phyloP scores from a whole-genome alignment of 371 early-diverging fungal species.

The Actinomortierella wolfii region DNA sequence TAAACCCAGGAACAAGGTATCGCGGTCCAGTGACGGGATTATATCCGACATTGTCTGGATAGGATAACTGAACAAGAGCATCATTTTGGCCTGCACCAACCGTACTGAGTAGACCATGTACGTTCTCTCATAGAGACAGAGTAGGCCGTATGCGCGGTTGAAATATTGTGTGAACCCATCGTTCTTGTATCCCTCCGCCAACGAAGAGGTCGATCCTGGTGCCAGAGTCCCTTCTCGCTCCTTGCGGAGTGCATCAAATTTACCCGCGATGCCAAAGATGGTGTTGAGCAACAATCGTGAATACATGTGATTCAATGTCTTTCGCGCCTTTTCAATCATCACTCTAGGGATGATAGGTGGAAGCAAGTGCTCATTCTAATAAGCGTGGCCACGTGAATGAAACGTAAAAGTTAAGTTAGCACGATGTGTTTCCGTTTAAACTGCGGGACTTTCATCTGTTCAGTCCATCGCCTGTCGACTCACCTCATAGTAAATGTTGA shows the following conservation, averaged over 20 bases:
- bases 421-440: too few relatives aligned
- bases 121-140: too few relatives aligned
- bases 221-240: conserved; percentile 18
- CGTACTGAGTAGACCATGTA: conserved; percentile 14
- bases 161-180: conserved; percentile 32
- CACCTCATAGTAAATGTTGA: too few relatives aligned
- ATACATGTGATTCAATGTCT: conserved; percentile 22
- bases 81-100: conserved; percentile 22
- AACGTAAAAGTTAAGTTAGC: too few relatives aligned
- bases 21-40: conserved; percentile 21
- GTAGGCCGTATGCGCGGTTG: conserved; percentile 30
- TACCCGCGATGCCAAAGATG: conserved; percentile 21
- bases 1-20: conserved; percentile 24
- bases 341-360: conserved; percentile 31
- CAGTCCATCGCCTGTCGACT: too few relatives aligned
- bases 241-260: conserved; percentile 14
- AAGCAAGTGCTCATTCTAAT: conserved; percentile 30
- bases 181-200: conserved; percentile 4
- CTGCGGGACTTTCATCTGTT: too few relatives aligned
- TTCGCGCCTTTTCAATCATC: conserved; percentile 31
- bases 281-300: conserved; percentile 37
- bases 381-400: too few relatives aligned
- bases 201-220: not conserved
- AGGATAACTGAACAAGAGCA: conserved; percentile 34
- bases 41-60: conserved; percentile 30